These are phyloP conservation scores for Neonectria sp. DNA, from an alignment of 2,329 filamentous ascomycete genomes.

Conservation along the genomic window DNA sequence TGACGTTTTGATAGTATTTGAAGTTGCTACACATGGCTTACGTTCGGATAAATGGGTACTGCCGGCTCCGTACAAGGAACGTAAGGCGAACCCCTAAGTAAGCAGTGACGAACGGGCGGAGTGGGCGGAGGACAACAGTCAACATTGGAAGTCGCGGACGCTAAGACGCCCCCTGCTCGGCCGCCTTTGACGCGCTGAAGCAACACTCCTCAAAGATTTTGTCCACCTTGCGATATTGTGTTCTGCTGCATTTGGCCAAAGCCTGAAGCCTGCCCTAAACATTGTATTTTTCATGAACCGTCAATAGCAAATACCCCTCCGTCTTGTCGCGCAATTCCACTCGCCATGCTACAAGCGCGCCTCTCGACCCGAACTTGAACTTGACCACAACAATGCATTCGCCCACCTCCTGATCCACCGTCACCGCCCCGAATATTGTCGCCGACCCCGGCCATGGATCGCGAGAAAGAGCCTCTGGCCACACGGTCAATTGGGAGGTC, in stretches of 20 bases:
- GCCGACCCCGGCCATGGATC: conserved; percentile 43
- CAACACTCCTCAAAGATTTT: conserved; percentile 29
- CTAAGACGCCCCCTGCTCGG: conserved; percentile 17
- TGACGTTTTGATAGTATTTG: too few species aligned
- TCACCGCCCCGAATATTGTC: conserved; percentile 23
- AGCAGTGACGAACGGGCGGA: conserved; percentile 13
- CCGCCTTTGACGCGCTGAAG: conserved; percentile 20
- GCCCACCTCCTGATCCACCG: conserved; percentile 30
- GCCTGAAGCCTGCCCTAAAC: conserved; percentile 1
- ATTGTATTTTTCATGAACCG: conserved; percentile 3
- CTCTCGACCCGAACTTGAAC: conserved; percentile 8
- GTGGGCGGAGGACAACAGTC: conserved; percentile 13
- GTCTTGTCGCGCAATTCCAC: conserved; percentile 2
- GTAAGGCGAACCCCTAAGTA: neutral
- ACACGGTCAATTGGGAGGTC: conserved; percentile 38
- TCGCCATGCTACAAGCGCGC: conserved; percentile 44
- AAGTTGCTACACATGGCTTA: neutral
- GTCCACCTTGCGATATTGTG: conserved; percentile 19
- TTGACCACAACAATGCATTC: conserved; percentile 36
- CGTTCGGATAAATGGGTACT: neutral
- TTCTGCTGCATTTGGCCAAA: conserved; percentile 11
- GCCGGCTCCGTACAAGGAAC: conserved; percentile 7
- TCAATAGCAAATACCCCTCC: neutral
- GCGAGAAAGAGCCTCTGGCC: conserved; percentile 42
- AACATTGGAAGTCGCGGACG: conserved; percentile 2